Conservation (phyloP, 345 rosid genomes). For the Stellera chamaejasme region DNA sequence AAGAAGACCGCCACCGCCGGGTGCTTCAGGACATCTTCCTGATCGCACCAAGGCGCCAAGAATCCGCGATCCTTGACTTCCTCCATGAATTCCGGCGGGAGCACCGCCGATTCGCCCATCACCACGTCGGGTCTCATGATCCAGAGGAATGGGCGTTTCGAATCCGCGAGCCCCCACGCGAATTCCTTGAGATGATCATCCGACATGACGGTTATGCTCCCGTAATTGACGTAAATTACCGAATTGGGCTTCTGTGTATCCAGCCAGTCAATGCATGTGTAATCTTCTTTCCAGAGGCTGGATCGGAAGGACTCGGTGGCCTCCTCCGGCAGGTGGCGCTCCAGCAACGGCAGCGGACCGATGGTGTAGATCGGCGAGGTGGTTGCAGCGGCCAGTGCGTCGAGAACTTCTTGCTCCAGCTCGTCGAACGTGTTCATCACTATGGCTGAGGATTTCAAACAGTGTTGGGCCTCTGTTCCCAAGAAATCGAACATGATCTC, state of each 20-base stretch:
- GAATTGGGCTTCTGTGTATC: conserved; percentile 12
- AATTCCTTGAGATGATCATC: conserved; percentile 18
- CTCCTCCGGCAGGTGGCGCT: not conserved
- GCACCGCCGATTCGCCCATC: not conserved
- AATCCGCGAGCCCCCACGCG: conserved; percentile 14
- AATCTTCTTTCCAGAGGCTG: conserved; percentile 25
- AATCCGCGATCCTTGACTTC: not conserved
- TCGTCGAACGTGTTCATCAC: conserved; percentile 28
- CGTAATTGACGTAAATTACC: conserved; percentile 21
- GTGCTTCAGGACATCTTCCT: conserved; percentile 10
- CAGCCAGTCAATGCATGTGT: conserved; percentile 19
- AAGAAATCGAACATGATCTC: conserved; percentile 23
- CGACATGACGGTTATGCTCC: conserved; percentile 15
- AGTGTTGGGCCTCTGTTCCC: conserved; percentile 7
- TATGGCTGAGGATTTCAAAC: conserved; percentile 16
- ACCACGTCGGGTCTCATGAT: conserved; percentile 9
- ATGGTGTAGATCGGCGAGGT: conserved; percentile 12
- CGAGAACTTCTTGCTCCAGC: conserved; percentile 19
- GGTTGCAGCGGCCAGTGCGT: conserved; percentile 13
- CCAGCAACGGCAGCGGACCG: conserved; percentile 17
- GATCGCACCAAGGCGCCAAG: conserved; percentile 9
- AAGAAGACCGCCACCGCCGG: conserved; percentile 12
- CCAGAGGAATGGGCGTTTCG: conserved; percentile 6
- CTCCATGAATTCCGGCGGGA: conserved; percentile 6
- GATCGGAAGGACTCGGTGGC: not conserved